Conservation (phyloP, 2,329 filamentous ascomycete genomes). For the Fusarium neocosmosporiellum region DNA sequence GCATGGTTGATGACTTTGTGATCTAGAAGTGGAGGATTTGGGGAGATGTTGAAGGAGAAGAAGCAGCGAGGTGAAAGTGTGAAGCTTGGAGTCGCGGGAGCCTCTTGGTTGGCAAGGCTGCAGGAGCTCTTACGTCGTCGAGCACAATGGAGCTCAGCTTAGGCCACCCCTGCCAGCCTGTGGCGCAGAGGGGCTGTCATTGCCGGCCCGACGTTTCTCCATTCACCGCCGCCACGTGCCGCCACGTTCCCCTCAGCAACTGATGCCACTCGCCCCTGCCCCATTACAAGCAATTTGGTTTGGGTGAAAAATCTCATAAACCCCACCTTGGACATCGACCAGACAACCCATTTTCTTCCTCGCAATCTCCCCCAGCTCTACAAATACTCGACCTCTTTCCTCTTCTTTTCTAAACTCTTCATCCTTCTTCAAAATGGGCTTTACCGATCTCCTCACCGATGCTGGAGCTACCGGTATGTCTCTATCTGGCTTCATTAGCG, state of each 20-base stretch:
- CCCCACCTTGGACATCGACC: slow-evolving; percentile 54
- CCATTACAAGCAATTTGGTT: slow-evolving; percentile 40
- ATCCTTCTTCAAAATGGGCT: slow-evolving; percentile 69
- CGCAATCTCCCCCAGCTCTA: slow-evolving; percentile 45
- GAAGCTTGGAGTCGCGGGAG: slow-evolving; percentile 12
- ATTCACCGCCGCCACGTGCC: slow-evolving; percentile 30
- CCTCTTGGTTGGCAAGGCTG: slow-evolving; percentile 45
- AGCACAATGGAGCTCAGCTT: slow-evolving; percentile 39
- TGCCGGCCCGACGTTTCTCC: slow-evolving; percentile 32
- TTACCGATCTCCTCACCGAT: slow-evolving; percentile 75
- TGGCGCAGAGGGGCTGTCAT: background rate
- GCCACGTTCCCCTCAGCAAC: slow-evolving; percentile 38
- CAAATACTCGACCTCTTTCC: slow-evolving; percentile 43
- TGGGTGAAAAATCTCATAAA: slow-evolving; percentile 55
- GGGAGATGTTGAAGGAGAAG: slow-evolving; percentile 14
- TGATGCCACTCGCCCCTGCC: slow-evolving; percentile 31
- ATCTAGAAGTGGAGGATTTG: background rate
- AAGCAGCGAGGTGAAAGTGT: slow-evolving; percentile 9
- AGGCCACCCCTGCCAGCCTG: background rate
- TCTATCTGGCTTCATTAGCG: slow-evolving; percentile 40
- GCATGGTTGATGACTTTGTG: slow-evolving; percentile 66
- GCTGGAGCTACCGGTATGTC: slow-evolving; percentile 65
- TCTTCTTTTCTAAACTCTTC: slow-evolving; percentile 39
- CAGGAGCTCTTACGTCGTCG: slow-evolving; percentile 56
- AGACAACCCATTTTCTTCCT: slow-evolving; percentile 51